These are phyloP conservation scores for Zelonia costaricensis DNA, from an alignment of 208 protist species.

Conservation along the genomic window DNA sequence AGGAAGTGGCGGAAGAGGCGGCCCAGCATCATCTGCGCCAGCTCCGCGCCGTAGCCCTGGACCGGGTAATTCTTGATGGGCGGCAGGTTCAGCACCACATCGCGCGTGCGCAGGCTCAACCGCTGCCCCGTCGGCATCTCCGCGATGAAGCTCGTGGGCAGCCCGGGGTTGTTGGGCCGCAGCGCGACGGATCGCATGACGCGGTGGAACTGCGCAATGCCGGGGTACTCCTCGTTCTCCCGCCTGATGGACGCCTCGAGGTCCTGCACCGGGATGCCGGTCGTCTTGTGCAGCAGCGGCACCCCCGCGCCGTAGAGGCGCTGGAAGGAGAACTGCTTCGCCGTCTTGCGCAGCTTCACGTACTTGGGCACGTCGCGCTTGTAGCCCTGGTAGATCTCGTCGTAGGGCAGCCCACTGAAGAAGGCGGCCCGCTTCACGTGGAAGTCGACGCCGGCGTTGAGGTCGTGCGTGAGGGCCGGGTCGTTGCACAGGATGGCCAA, in stretches of 20 bases:
- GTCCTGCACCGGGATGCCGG: slow-evolving; percentile 76
- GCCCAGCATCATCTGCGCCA: slow-evolving; percentile 92
- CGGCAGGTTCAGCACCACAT: slow-evolving; percentile 80
- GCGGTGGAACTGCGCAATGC: slow-evolving; percentile 72
- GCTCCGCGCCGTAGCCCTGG: slow-evolving; percentile 86
- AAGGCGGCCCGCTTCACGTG: slow-evolving; percentile 86
- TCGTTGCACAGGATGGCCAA: slow-evolving; percentile 80
- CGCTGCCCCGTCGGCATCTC: slow-evolving; percentile 86
- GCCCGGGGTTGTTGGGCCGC: slow-evolving; percentile 77
- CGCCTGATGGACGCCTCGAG: slow-evolving; percentile 63
- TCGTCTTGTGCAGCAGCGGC: slow-evolving; percentile 82
- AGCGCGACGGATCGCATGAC: slow-evolving; percentile 70
- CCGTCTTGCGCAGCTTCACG: slow-evolving; percentile 76
- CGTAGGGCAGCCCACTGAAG: slow-evolving; percentile 81
- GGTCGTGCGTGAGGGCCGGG: slow-evolving; percentile 54
- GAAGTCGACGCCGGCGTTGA: slow-evolving; percentile 84
- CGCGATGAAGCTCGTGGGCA: slow-evolving; percentile 76
- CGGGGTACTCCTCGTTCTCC: slow-evolving; percentile 81
- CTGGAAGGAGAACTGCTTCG: slow-evolving; percentile 92
- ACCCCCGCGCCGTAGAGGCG: slow-evolving; percentile 87
- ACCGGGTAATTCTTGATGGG: slow-evolving; percentile 92
- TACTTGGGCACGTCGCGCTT: slow-evolving; percentile 59
- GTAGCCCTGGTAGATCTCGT: slow-evolving; percentile 78
- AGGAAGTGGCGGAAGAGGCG: slow-evolving; percentile 76
- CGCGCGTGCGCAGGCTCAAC: slow-evolving; percentile 72